Base-by-base conservation (phyloP, 2,329 filamentous ascomycete genomes). In the Neoascochyta sp. region DNA sequence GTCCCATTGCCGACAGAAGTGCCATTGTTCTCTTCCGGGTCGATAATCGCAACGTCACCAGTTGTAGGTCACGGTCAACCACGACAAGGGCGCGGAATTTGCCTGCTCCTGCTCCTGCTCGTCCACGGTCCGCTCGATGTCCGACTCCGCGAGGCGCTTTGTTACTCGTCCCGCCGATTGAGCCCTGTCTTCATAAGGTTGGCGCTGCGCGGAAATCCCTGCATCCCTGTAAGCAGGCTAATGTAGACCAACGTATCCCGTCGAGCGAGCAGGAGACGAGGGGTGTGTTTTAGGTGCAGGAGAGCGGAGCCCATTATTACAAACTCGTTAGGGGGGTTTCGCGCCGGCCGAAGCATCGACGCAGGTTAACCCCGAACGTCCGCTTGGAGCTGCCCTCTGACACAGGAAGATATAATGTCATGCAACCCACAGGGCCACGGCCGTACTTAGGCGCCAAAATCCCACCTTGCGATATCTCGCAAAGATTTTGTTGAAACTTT, bases 391-490 rank as follows among this genome's bases (percentile, higher is more conserved):
- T 58, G 45, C 46, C 39, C 49, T 52, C 53, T 60, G 58, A 62
- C 54, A 54, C 48, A 50, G 59, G 55, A 29, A 57, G 57, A 59
- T 60, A 61, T 58, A 60, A 60, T 60, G 55, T 47, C 47, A 51
- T 54, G 44, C 48, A 45, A 45, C 54, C 55, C 56, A 53, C 52
- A 29, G 38, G 41, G 40, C 37, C 39, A 48, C 43, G 28, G 27
- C 38, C 44, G 27, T 55, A 57, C 50, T 58, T 52, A 54, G 43
- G 31, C 39, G 38, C 41, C 46, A 39, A 42, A 32, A 40, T 49
- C 43, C 47, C 52, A 46, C 51, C 34, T 41, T 40, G 26, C 28
- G 27, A 24, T 27, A 36, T 4, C 20, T 12, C 22, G 24, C 25
- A 22, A 27, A 29, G 30, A 18, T 24, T 33, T 32, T 11, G 17